Evolutionary conservation across 75 land plant species (phyloP).

Genomic region (Sequoiadendron giganteum): DNA sequence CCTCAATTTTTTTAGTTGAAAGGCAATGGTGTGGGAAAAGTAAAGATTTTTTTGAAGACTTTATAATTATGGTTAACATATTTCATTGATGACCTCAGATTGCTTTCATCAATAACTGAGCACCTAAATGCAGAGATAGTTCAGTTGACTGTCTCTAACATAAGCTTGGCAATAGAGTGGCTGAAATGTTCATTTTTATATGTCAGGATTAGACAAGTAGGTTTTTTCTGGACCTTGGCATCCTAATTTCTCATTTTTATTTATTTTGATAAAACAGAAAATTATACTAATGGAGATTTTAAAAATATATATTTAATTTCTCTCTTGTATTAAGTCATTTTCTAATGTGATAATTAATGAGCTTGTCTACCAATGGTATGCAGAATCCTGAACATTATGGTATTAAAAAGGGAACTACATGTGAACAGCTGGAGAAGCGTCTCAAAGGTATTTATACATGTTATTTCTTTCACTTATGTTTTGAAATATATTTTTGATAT

Average conservation of each 20-base stretch:
- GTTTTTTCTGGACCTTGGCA: neutral
- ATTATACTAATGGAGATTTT: neutral
- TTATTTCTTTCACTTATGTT: neutral
- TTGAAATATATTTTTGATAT: neutral
- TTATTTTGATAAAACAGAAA: too few species aligned
- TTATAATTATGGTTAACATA: neutral
- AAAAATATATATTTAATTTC: neutral
- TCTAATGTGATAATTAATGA: neutral
- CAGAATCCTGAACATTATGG: conserved; percentile 94
- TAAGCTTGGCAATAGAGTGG: conserved; percentile 95
- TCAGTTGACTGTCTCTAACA: conserved; percentile 85
- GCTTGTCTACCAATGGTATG: neutral
- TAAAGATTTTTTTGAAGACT: neutral
- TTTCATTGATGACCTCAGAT: conserved; percentile 36
- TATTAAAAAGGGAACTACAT: conserved; percentile 50
- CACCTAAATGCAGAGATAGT: conserved; percentile 98
- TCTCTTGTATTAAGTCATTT: conserved; percentile 6
- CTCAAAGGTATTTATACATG: conserved; percentile 64
- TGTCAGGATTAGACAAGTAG: conserved; percentile 91
- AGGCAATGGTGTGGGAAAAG: neutral
- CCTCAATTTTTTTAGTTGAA: neutral
- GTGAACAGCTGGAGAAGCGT: conserved; percentile 69
- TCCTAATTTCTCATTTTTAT: conserved; percentile 7
- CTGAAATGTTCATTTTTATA: conserved; percentile 96
- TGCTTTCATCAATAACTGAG: conserved; percentile 86